phyloP scores from a whole-genome alignment of 352 stramenopile species.

The Pilasporangium apinafurcum region DNA sequence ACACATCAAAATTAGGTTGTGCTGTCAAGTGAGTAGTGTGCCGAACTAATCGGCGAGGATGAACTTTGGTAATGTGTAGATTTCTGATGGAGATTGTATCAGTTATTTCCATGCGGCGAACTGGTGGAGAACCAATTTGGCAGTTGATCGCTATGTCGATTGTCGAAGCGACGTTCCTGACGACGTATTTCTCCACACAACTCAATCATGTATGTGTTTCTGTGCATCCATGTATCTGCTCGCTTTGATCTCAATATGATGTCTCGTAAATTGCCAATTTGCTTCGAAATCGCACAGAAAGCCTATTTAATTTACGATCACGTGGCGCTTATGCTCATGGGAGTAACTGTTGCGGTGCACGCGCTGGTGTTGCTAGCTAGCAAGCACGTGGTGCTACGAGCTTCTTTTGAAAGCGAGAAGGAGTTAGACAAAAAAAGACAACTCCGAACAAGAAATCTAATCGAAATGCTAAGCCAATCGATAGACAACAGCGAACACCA shows the following conservation, averaged over 20 bases:
- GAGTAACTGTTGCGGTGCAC: constrained; percentile 21
- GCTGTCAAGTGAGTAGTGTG: too few species aligned
- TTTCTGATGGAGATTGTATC: constrained; percentile 17
- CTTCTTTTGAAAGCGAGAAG: neutral
- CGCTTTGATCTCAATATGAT: neutral
- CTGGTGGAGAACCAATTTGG: constrained; percentile 6
- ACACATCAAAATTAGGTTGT: too few species aligned
- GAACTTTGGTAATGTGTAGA: constrained; percentile 7
- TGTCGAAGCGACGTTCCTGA: constrained; percentile 18
- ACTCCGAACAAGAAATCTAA: neutral
- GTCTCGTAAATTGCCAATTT: too few species aligned
- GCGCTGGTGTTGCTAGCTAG: constrained; percentile 19
- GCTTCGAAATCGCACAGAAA: too few species aligned
- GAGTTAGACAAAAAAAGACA: neutral
- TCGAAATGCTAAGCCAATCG: constrained; percentile 4
- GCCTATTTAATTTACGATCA: constrained; percentile 29
- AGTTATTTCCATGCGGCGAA: constrained; percentile 7
- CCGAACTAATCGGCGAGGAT: too few species aligned
- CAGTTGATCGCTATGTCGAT: constrained; percentile 12
- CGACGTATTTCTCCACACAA: constrained; percentile 25
- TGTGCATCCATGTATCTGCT: neutral
- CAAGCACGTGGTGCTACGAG: constrained; percentile 13
- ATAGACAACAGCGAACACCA: neutral
- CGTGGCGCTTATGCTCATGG: constrained; percentile 17
- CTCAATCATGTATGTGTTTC: constrained; percentile 13